Base-by-base conservation (phyloP, 179 eudicot species). In the Kewa caespitosa region DNA sequence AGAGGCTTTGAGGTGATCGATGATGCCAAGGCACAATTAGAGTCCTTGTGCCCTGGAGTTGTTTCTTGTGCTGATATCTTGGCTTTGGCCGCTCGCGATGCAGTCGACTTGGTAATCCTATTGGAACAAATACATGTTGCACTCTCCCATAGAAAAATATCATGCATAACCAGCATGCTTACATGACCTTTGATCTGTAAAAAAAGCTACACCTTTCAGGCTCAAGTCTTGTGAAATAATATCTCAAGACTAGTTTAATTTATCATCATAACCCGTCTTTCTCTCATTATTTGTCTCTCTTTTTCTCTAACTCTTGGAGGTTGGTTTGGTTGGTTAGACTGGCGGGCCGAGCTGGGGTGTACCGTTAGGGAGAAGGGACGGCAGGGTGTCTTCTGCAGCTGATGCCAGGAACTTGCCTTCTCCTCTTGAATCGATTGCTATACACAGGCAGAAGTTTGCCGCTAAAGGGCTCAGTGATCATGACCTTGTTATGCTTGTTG, bases 1-100 rank as follows among this genome's bases (percentile, higher is more conserved):
- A 76, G 87, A 77, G 97, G 94, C 15, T 89, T 91, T 59, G 86
- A 90, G 61, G 94, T 90, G 67, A 83, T 91, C 39, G 97, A 91
- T 69, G 90, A 90, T 77, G 94, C 92, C 5, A 90, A 91, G 76
- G 41, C 84, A 61, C 87, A 87, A 59, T 70, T 91, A 0, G 97
- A 91, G 81, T 84, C 84, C 23, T 23, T 69, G 57, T 91, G 97
- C 37, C 94, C 92, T 0, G 92, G 92, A 63, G 81, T 85, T 62
- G 92, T 90, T 64, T 91, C 97, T 15, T 91, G 97, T 82, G 94
- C 97, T 65, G 97, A 91, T 74, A 88, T 91, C 23, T 72, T 91
- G 13, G 91, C 94, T 34, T 77, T 90, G 80, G 91, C 94, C 54
- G 92, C 94, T 76, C 89, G 90, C 6, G 97, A 91, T 79, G 79